Evolutionary conservation across 306 rosid genomes (phyloP).

Genomic region (Quercus bicolor): DNA sequence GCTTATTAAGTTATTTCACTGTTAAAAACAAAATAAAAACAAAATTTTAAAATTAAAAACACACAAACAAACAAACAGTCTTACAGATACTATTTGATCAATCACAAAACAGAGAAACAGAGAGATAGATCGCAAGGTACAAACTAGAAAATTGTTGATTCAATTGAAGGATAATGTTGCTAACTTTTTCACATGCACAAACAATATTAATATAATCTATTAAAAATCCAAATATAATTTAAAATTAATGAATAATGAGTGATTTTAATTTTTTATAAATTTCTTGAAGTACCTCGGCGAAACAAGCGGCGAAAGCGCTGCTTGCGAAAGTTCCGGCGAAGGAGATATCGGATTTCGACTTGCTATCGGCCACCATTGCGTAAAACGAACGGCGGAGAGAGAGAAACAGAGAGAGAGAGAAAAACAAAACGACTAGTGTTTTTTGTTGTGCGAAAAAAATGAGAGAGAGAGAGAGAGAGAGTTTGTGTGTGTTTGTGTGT

Average conservation of each 20-base stretch:
- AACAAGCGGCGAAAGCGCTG: constrained; percentile 76
- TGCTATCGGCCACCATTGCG: constrained; percentile 60
- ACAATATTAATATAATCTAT: too few species aligned
- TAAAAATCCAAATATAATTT: too few species aligned
- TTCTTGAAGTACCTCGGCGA: constrained; percentile 54
- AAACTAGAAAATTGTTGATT: not conserved
- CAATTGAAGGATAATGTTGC: not conserved
- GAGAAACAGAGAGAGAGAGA: not conserved
- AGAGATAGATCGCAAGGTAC: not conserved
- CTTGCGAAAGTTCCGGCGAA: constrained; percentile 62
- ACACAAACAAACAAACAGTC: not conserved
- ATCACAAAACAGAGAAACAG: not conserved
- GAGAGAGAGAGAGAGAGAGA: not conserved
- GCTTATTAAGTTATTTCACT: not conserved
- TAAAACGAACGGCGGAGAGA: not conserved
- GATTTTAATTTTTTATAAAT: too few species aligned
- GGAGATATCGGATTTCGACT: constrained; percentile 60
- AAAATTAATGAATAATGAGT: too few species aligned
- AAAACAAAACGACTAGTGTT: not conserved
- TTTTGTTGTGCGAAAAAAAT: not conserved
- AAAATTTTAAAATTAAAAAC: not conserved
- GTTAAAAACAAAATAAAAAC: not conserved
- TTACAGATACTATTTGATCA: not conserved
- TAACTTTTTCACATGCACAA: too few species aligned
- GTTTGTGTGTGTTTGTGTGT: not conserved